Conservation (phyloP, 805 yeast species). For the Metschnikowia borealis region DNA sequence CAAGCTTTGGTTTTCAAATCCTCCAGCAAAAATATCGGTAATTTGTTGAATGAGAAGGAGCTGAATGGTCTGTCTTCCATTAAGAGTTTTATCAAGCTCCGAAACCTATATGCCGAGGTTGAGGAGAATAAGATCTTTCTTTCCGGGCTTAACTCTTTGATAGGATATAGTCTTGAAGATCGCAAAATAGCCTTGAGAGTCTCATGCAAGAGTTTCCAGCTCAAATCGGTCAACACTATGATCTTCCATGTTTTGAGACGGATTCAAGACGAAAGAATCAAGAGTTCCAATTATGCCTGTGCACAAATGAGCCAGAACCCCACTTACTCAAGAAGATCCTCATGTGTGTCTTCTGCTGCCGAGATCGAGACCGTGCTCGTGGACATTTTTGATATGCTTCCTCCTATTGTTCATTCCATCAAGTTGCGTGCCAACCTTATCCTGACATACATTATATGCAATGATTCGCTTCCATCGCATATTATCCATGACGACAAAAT, state of each 20-base stretch:
- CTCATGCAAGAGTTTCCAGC: conserved; percentile 23
- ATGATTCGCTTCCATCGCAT: conserved; percentile 38
- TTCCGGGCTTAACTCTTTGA: conserved; percentile 25
- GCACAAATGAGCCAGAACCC: conserved; percentile 9
- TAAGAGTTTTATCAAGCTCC: conserved; percentile 27
- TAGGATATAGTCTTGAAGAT: conserved; percentile 24
- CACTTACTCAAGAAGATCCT: not conserved
- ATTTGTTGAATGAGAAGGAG: conserved; percentile 5
- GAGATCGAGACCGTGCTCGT: conserved; percentile 7
- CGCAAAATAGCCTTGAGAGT: conserved; percentile 22
- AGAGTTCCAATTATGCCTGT: conserved; percentile 26
- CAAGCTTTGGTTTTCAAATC: conserved; percentile 25
- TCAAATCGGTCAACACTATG: conserved; percentile 35
- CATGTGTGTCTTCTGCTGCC: not conserved
- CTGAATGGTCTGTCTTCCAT: conserved; percentile 10
- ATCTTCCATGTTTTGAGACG: conserved; percentile 34
- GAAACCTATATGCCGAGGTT: conserved; percentile 27
- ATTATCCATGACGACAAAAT: conserved; percentile 20
- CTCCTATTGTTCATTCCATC: conserved; percentile 24
- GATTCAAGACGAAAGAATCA: conserved; percentile 27
- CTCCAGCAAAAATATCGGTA: conserved; percentile 23
- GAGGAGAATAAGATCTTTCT: conserved; percentile 28
- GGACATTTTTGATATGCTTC: conserved; percentile 32
- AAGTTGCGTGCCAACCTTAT: conserved; percentile 24
- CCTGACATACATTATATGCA: conserved; percentile 35